phyloP scores from a whole-genome alignment of 2,329 filamentous ascomycete species.

The Escovopsis sp. region DNA sequence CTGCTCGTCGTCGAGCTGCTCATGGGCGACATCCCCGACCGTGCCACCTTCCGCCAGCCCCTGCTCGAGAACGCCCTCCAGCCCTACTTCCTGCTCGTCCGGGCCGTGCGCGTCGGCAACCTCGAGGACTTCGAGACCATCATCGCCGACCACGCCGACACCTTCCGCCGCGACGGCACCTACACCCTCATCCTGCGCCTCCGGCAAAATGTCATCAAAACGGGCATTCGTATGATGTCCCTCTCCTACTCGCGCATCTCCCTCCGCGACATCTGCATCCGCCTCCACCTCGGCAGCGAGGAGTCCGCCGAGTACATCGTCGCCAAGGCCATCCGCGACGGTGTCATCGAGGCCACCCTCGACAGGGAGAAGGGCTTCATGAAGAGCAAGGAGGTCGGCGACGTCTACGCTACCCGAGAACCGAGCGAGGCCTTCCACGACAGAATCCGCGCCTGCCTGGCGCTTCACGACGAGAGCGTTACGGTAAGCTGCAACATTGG shows the following conservation, averaged over 20 bases:
- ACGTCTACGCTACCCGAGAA: conserved; percentile 91
- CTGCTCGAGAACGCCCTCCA: conserved; percentile 75
- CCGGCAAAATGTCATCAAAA: conserved; percentile 98
- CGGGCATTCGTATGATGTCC: conserved; percentile 97
- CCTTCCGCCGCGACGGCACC: conserved; percentile 84
- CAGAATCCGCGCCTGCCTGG: conserved; percentile 80
- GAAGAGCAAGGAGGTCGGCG: conserved; percentile 94
- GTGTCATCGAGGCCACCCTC: conserved; percentile 87
- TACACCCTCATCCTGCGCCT: conserved; percentile 91
- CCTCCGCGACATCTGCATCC: conserved; percentile 90
- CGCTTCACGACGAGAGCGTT: conserved; percentile 91
- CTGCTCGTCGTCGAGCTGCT: conserved; percentile 88
- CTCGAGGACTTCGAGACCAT: conserved; percentile 82
- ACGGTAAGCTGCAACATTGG: too few relatives aligned
- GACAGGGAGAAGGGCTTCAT: conserved; percentile 93
- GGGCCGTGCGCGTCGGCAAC: conserved; percentile 92
- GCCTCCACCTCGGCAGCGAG: conserved; percentile 82
- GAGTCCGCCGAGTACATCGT: conserved; percentile 99
- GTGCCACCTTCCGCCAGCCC: conserved; percentile 81
- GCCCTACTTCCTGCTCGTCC: conserved; percentile 86
- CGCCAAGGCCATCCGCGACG: conserved; percentile 93
- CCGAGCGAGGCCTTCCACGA: conserved; percentile 96
- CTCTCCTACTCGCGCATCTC: conserved; percentile 96
- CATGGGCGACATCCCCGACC: conserved; percentile 97
- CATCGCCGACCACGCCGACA: conserved; percentile 64